phyloP scores from a whole-genome alignment of 2,329 filamentous ascomycete species.

The Claviceps sp. region DNA sequence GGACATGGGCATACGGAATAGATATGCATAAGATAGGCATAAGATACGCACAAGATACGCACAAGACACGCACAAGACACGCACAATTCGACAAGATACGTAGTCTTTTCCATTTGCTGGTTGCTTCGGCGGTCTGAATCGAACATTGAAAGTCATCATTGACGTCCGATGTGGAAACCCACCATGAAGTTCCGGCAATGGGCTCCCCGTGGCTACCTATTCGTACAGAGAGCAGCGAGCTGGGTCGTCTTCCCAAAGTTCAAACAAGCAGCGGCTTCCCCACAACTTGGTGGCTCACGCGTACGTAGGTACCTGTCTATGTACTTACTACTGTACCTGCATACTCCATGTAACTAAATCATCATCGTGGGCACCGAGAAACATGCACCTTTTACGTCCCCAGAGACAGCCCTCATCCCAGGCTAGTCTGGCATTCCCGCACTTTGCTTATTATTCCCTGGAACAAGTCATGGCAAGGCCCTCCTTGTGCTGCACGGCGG shows the following conservation, averaged over 20 bases:
- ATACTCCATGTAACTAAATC: too few relatives aligned
- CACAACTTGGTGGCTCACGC: too few relatives aligned
- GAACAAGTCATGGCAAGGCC: too few relatives aligned
- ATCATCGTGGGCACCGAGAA: too few relatives aligned
- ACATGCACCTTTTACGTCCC: too few relatives aligned
- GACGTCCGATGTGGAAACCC: too few relatives aligned
- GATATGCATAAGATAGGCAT: neutral
- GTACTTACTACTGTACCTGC: too few relatives aligned
- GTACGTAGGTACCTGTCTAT: too few relatives aligned
- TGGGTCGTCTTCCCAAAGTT: neutral
- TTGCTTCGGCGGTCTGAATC: neutral
- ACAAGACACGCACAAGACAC: neutral
- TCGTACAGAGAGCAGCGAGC: neutral
- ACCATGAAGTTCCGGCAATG: neutral
- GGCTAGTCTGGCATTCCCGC: too few relatives aligned
- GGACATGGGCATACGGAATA: neutral
- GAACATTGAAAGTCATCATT: neutral
- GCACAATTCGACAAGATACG: neutral
- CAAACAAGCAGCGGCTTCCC: neutral
- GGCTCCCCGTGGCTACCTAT: neutral
- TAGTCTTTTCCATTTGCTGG: neutral
- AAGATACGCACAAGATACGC: neutral
- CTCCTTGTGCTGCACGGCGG: neutral
- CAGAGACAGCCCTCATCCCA: too few relatives aligned
- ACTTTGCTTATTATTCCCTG: too few relatives aligned